phyloP scores from a whole-genome alignment of 2,329 filamentous ascomycete genomes.

The Lasiodiplodia sp. region DNA sequence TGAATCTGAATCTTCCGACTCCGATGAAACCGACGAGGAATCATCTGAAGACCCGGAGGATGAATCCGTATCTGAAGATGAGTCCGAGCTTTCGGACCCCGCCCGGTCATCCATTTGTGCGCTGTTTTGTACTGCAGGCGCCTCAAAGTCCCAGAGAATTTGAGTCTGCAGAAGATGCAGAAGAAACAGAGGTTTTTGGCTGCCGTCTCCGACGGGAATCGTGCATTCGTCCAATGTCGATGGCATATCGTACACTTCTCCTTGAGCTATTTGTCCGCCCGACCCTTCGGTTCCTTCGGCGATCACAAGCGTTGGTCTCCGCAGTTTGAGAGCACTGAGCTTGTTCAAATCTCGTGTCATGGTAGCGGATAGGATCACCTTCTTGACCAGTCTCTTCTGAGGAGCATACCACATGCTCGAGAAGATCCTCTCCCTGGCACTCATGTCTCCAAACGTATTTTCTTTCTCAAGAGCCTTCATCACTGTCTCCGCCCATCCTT shows the following conservation, averaged over 20 bases:
- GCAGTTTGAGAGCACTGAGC: constrained; percentile 74
- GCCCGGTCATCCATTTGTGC: background rate
- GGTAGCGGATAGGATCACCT: constrained; percentile 88
- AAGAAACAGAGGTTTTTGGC: constrained; percentile 78
- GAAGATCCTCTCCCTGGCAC: constrained; percentile 61
- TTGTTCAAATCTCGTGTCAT: constrained; percentile 88
- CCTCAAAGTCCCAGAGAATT: constrained; percentile 43
- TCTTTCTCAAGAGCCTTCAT: constrained; percentile 66
- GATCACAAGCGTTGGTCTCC: constrained; percentile 76
- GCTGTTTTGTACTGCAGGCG: background rate
- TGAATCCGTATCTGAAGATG: constrained; percentile 32
- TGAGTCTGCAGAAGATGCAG: constrained; percentile 73
- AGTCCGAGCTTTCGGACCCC: background rate
- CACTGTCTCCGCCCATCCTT: constrained; percentile 83
- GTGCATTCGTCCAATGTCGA: constrained; percentile 55
- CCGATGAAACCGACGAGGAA: constrained; percentile 34
- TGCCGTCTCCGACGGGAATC: constrained; percentile 58
- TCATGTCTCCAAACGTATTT: constrained; percentile 55
- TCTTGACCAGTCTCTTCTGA: constrained; percentile 64
- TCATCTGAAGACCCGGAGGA: constrained; percentile 31
- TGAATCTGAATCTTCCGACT: constrained; percentile 36
- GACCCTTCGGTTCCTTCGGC: constrained; percentile 63
- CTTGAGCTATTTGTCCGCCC: constrained; percentile 32
- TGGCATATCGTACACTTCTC: constrained; percentile 64
- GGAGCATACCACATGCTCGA: constrained; percentile 51